phyloP scores from a whole-genome alignment of 2,329 filamentous ascomycete genomes.

The Didymella pinodella region DNA sequence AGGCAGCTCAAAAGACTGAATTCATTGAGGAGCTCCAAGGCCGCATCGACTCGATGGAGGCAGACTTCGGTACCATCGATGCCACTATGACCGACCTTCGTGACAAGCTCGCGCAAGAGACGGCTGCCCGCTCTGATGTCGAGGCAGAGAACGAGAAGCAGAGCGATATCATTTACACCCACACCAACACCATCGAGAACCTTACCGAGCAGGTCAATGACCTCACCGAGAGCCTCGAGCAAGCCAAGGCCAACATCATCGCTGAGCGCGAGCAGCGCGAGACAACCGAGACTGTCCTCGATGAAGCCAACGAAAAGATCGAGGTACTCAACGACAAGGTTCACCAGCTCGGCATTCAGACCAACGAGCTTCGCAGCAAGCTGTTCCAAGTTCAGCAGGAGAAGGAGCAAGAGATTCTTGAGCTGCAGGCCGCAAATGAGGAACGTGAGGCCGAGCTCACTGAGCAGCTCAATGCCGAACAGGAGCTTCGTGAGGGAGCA shows the following conservation, averaged over 20 bases:
- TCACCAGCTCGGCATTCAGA: conserved; percentile 53
- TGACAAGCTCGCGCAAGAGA: conserved; percentile 47
- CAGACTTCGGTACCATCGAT: conserved; percentile 45
- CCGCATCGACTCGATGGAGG: conserved; percentile 48
- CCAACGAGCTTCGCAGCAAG: conserved; percentile 59
- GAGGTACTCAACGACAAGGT: conserved; percentile 52
- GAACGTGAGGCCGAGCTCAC: conserved; percentile 53
- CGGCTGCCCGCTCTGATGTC: conserved; percentile 39
- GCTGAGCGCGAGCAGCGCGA: conserved; percentile 56
- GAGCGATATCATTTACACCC: conserved; percentile 43
- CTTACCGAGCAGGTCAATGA: conserved; percentile 47
- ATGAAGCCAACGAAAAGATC: conserved; percentile 53
- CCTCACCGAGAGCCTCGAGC: conserved; percentile 50
- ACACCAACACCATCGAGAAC: conserved; percentile 46
- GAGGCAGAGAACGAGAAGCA: conserved; percentile 52
- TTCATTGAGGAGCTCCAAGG: conserved; percentile 52
- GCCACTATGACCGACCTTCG: conserved; percentile 46
- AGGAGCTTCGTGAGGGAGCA: conserved; percentile 48
- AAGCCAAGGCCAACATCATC: conserved; percentile 49
- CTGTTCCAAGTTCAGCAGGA: conserved; percentile 57
- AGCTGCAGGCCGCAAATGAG: conserved; percentile 48
- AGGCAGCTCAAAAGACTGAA: conserved; percentile 50
- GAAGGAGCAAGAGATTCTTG: conserved; percentile 50
- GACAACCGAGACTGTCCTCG: conserved; percentile 54
- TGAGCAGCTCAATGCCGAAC: conserved; percentile 51